Evolutionary conservation across 1,139 yeast species (phyloP).

Genomic region (Torulaspora globosa): DNA sequence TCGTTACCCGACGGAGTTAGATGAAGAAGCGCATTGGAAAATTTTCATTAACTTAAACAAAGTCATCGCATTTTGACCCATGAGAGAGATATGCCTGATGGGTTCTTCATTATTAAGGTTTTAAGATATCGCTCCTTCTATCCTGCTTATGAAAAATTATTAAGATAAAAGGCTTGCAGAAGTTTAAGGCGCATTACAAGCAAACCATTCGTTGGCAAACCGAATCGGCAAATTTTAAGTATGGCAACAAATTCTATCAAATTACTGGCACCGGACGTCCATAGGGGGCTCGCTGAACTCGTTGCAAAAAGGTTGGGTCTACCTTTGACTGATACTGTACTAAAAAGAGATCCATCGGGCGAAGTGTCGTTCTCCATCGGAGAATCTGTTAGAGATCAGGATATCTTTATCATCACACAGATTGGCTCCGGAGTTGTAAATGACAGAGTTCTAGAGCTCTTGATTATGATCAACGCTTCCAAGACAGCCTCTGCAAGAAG

Average conservation of each 20-base stretch:
- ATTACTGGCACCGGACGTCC: conserved; percentile 83
- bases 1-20: conserved; percentile 7
- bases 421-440: conserved; percentile 91
- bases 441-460: conserved; percentile 79
- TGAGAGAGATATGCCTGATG: background rate
- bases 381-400: conserved; percentile 95
- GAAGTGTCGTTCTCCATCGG: conserved; percentile 92
- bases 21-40: conserved; percentile 1
- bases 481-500: conserved; percentile 93
- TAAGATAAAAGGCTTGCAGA: conserved; percentile 1
- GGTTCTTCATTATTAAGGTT: background rate
- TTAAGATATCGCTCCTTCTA: conserved; percentile 1
- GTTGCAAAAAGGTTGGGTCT: conserved; percentile 68
- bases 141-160: conserved; percentile 1
- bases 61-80: conserved; percentile 5
- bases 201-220: conserved; percentile 1
- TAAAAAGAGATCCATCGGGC: conserved; percentile 69
- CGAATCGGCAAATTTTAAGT: conserved; percentile 3
- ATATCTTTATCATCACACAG: conserved; percentile 80
- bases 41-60: conserved; percentile 5
- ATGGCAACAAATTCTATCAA: conserved; percentile 86
- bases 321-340: conserved; percentile 57
- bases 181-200: background rate
- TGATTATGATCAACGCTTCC: conserved; percentile 93
- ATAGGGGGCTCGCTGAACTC: conserved; percentile 79